A percentile compares a stretch with the other conserved stretches of the same genome.
These are phyloP conservation scores for Ganoderma leucocontextum DNA, from an alignment of 1,284 basidiomycete genomes.

Conservation along the genomic window DNA sequence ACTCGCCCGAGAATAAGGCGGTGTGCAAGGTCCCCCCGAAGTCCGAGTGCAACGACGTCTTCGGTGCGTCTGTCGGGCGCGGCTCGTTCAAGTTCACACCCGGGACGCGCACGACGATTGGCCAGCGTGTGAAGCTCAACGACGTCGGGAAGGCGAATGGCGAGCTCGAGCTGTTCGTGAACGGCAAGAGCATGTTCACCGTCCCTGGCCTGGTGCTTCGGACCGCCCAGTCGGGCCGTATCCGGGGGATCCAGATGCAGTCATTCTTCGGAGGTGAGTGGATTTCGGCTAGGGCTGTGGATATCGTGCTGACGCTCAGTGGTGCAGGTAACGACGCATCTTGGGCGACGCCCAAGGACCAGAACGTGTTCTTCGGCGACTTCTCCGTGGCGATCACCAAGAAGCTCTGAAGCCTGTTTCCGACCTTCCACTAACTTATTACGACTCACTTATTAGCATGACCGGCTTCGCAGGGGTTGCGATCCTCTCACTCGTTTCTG, in stretches of 20 bases:
- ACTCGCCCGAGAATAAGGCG: slow-evolving; percentile 64
- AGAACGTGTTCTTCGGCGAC: slow-evolving; percentile 68
- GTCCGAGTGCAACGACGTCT: slow-evolving; percentile 67
- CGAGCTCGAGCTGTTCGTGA: slow-evolving; percentile 61
- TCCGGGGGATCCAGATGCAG: slow-evolving; percentile 71
- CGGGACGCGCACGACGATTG: slow-evolving; percentile 69
- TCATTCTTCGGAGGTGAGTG: slow-evolving; percentile 71
- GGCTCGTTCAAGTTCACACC: slow-evolving; percentile 70
- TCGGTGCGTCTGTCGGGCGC: slow-evolving; percentile 77
- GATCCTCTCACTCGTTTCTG: background rate
- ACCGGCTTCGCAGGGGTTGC: background rate
- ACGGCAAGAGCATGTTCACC: slow-evolving; percentile 64
- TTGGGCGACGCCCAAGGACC: slow-evolving; percentile 64
- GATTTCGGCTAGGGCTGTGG: background rate
- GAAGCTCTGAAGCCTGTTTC: slow-evolving; percentile 44
- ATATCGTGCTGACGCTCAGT: background rate
- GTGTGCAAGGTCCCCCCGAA: slow-evolving; percentile 60
- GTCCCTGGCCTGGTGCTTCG: slow-evolving; percentile 59
- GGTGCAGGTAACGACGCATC: slow-evolving; percentile 50
- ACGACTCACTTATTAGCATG: background rate
- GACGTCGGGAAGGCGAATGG: slow-evolving; percentile 63
- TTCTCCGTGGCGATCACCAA: slow-evolving; percentile 68
- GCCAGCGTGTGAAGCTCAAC: slow-evolving; percentile 70
- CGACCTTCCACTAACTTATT: background rate
- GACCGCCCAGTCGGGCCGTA: slow-evolving; percentile 51